Percentiles rank a stretch among this genome's conserved stretches.
These are phyloP conservation scores for Colletotrichum godetiae DNA, from an alignment of 2,329 filamentous ascomycete species.

Conservation along the genomic window DNA sequence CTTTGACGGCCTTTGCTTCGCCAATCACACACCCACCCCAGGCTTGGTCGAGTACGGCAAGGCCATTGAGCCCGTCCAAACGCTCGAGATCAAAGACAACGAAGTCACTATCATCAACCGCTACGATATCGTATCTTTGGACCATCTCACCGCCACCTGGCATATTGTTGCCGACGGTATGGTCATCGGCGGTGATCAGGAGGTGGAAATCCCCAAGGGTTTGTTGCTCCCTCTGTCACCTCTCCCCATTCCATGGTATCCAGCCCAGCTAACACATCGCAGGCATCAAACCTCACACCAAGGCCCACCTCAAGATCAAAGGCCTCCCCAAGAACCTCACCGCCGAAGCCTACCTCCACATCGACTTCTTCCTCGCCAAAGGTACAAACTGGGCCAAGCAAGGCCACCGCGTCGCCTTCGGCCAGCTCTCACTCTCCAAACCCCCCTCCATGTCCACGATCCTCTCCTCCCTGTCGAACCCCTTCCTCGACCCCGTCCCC, in stretches of 20 bases:
- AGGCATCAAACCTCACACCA: slow-evolving; percentile 57
- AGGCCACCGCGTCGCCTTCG: slow-evolving; percentile 64
- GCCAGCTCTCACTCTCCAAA: slow-evolving; percentile 55
- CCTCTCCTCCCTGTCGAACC: slow-evolving; percentile 26
- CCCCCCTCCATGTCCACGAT: slow-evolving; percentile 43
- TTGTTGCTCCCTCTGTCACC: slow-evolving; percentile 20
- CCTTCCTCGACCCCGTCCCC: slow-evolving; percentile 24
- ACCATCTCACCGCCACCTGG: slow-evolving; percentile 60
- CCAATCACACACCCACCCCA: slow-evolving; percentile 61
- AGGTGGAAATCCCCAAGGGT: slow-evolving; percentile 55
- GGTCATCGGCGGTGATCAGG: slow-evolving; percentile 43
- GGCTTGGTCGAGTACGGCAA: slow-evolving; percentile 68
- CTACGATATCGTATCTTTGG: slow-evolving; percentile 65
- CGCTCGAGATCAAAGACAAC: slow-evolving; percentile 55
- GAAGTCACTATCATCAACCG: slow-evolving; percentile 61
- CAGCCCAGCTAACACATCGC: neutral
- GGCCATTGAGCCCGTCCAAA: slow-evolving; percentile 68
- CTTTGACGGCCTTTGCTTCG: slow-evolving; percentile 65
- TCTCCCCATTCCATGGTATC: too few species aligned
- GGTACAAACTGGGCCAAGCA: slow-evolving; percentile 62
- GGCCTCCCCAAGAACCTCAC: slow-evolving; percentile 42
- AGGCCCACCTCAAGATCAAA: slow-evolving; percentile 47
- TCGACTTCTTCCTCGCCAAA: slow-evolving; percentile 58
- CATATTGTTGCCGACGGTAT: slow-evolving; percentile 53
- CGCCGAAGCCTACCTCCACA: slow-evolving; percentile 57